Percentiles rank a stretch among this genome's conserved stretches.
Evolutionary conservation across 2,329 filamentous ascomycete species (phyloP).

Genomic region (Aphanocladium album): DNA sequence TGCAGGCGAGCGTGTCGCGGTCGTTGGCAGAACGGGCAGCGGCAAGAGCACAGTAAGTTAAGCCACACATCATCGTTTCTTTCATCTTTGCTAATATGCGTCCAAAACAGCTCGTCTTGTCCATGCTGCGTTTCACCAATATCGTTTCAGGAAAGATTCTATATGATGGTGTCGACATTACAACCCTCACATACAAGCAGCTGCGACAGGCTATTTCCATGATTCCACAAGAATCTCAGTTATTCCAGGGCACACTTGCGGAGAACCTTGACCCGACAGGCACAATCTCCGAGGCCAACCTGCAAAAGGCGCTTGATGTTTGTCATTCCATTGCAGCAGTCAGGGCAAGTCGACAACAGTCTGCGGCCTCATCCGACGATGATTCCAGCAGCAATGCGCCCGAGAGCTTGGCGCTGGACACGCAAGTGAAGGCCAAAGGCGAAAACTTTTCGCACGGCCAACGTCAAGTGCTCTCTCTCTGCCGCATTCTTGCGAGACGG

Average conservation of each 20-base stretch:
- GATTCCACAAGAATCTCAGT: conserved; percentile 55
- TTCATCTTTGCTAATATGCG: background rate
- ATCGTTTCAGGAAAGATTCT: conserved; percentile 47
- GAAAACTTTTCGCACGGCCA: conserved; percentile 55
- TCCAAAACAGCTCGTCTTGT: conserved; percentile 40
- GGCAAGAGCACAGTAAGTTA: conserved; percentile 71
- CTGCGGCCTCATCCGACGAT: conserved; percentile 16
- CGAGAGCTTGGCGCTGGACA: conserved; percentile 33
- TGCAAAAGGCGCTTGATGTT: conserved; percentile 56
- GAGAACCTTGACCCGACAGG: conserved; percentile 62
- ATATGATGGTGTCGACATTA: conserved; percentile 53
- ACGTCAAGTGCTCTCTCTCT: conserved; percentile 53
- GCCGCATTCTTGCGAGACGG: conserved; percentile 49
- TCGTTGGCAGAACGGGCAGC: conserved; percentile 76
- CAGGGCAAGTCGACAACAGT: conserved; percentile 32
- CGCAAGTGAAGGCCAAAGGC: conserved; percentile 46
- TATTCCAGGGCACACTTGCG: conserved; percentile 48
- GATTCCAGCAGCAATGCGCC: conserved; percentile 17
- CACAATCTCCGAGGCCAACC: conserved; percentile 44
- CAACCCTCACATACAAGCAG: conserved; percentile 41
- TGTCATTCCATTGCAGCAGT: conserved; percentile 56
- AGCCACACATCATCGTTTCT: too few relatives aligned
- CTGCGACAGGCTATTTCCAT: conserved; percentile 52
- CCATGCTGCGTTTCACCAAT: conserved; percentile 51
- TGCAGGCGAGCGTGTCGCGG: conserved; percentile 69